phyloP scores from a whole-genome alignment of 805 yeast species.

The Yarrowia deformans region DNA sequence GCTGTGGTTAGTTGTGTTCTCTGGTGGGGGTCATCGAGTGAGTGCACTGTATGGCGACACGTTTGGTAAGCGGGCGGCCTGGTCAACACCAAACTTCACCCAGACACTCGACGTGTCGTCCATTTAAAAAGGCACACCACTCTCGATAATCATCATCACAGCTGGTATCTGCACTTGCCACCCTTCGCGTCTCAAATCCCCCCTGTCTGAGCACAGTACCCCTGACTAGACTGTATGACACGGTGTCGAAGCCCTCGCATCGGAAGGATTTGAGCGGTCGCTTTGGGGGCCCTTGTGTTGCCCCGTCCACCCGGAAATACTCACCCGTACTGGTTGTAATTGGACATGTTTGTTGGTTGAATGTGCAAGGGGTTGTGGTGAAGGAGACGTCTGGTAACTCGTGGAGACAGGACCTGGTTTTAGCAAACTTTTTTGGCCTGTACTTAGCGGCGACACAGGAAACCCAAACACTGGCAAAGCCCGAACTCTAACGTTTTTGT shows the following conservation, averaged over 20 bases:
- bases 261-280: no score
- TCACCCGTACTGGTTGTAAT: conserved; percentile 39
- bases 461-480: conserved; percentile 9
- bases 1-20: conserved; percentile 13
- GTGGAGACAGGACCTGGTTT: conserved; percentile 7
- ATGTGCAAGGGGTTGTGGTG: conserved; percentile 8
- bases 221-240: neutral
- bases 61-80: neutral
- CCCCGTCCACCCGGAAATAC: neutral
- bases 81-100: neutral
- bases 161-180: neutral
- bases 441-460: conserved; percentile 5
- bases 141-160: no score
- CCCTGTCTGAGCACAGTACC: neutral
- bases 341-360: conserved; percentile 23
- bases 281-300: neutral
- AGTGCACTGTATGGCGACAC: conserved; percentile 1
- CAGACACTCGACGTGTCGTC: no score
- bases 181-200: no score
- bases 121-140: neutral
- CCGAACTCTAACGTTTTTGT: neutral
- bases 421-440: conserved; percentile 30
- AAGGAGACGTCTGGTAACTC: conserved; percentile 2
- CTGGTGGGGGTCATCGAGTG: neutral
- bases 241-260: neutral